Base-by-base conservation (phyloP, 192 early-diverging fungal species). In the Backusella tuberculispora region DNA sequence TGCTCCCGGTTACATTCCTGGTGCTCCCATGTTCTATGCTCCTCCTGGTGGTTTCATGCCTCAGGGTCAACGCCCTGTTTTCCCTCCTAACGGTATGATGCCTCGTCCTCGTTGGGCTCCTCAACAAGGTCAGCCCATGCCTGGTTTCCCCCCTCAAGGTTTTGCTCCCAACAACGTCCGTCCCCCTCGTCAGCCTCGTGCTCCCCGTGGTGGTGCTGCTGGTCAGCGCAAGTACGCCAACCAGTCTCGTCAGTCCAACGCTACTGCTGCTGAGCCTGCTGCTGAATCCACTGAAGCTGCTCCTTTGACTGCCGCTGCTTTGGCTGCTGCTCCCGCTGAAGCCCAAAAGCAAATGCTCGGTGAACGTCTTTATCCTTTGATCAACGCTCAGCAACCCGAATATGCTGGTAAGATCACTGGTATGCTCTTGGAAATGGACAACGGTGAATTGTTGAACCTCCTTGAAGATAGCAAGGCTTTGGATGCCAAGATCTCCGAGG, bases 401-500 rank as follows among this genome's bases (percentile, higher is more conserved):
- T 83, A 88, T 70, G 95, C 97, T 67, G 95, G 96, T 78, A 98
- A 99, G 92, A 95, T 99, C 82, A 98, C 97, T 26, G 98, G 98
- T 73, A 98, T 99, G 97, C 74, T 80, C 69, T 87, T 98, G 70
- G 97, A 99, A 86, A 99, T 98, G 97, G 95, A 98, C 82, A 96
- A 96, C 79, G 84, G 88, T 73, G 98, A 99, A 82, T 86, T 98
- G 73, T 85, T 98, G 75, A 90, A 94, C 83, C 79, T 98, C 66
- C 80, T 98, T 71, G 96, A 97, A 85, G 89, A 90, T 81, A 79
- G 83, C 42, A 90, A 89, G 53, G 95, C 93, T 21, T 90, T 96
- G 50, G 77, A 87, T 42, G 85, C 72, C 69, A 98, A 97, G 91
- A 90, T 98, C 73, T 78, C 81, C 41, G 96, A 98, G 88, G 96